Conservation (phyloP, 495 filamentous ascomycete species). For the Melanomma pulvis-pyrius region DNA sequence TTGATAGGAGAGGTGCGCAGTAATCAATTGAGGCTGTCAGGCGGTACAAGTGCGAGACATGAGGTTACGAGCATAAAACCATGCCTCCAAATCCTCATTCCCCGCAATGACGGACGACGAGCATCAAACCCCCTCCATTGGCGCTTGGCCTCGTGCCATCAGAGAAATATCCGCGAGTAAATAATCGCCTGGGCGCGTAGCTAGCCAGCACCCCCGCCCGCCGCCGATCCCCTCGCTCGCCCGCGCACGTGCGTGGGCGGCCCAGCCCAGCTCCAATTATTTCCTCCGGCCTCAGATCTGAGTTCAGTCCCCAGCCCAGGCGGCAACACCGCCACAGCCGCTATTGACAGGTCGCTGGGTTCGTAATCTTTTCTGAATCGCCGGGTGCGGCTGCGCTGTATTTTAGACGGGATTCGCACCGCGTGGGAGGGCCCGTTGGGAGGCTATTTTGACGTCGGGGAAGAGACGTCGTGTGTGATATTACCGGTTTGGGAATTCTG, state of each 20-base stretch:
- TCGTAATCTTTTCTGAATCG: background rate
- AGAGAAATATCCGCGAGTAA: no score
- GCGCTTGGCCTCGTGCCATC: background rate
- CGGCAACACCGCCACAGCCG: background rate
- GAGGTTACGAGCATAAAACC: no score
- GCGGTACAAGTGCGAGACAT: no score
- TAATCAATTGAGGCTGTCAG: no score
- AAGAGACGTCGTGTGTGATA: background rate
- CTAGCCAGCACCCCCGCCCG: no score
- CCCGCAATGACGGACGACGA: no score
- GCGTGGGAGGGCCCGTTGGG: background rate
- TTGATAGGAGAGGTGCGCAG: no score
- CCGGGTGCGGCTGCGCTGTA: no score
- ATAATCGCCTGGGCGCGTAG: no score
- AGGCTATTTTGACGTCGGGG: background rate
- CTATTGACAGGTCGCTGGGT: background rate
- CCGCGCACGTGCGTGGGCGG: background rate
- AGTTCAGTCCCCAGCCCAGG: conserved; percentile 9
- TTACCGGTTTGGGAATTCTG: background rate
- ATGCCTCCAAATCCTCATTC: no score
- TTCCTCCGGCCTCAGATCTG: conserved; percentile 21
- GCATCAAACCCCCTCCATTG: no score
- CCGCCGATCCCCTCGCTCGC: background rate
- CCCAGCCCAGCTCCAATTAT: background rate
- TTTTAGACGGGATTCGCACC: no score